phyloP scores from a whole-genome alignment of 352 stramenopile genomes.

The Pythium plurisporium region DNA sequence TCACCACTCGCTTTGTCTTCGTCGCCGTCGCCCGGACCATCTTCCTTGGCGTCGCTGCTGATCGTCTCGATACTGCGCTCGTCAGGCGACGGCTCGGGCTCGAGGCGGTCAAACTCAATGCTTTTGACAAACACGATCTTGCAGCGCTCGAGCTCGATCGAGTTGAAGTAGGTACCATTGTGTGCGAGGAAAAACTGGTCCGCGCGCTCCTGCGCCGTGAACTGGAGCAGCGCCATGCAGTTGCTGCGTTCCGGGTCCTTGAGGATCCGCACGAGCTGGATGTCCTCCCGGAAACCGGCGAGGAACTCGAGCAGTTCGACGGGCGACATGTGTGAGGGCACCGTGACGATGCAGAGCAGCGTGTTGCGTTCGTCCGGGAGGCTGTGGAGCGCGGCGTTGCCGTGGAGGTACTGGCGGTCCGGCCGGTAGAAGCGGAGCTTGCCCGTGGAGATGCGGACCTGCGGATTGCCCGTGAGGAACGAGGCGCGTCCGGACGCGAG shows the following conservation, averaged over 20 bases:
- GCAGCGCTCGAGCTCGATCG: slow-evolving; percentile 87
- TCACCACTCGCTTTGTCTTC: not conserved
- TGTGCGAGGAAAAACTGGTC: slow-evolving; percentile 86
- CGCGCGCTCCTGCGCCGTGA: slow-evolving; percentile 66
- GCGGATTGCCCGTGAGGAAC: slow-evolving; percentile 77
- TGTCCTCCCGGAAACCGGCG: slow-evolving; percentile 63
- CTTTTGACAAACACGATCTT: slow-evolving; percentile 88
- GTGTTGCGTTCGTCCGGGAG: slow-evolving; percentile 68
- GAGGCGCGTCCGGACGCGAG: slow-evolving; percentile 25
- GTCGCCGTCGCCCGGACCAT: slow-evolving; percentile 7
- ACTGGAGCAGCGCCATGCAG: slow-evolving; percentile 86
- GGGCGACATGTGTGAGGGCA: slow-evolving; percentile 80
- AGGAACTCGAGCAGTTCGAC: slow-evolving; percentile 85
- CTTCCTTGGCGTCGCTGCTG: slow-evolving; percentile 9
- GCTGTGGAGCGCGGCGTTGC: slow-evolving; percentile 11
- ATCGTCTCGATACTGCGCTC: not conserved
- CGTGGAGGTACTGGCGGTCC: slow-evolving; percentile 48
- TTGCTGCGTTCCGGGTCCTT: slow-evolving; percentile 79
- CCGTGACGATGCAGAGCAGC: slow-evolving; percentile 76
- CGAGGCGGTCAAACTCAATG: slow-evolving; percentile 77
- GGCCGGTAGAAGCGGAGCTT: slow-evolving; percentile 81
- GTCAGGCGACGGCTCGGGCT: slow-evolving; percentile 16
- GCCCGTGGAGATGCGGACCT: slow-evolving; percentile 69
- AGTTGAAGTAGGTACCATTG: slow-evolving; percentile 91
- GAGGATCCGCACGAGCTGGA: slow-evolving; percentile 73